These are phyloP conservation scores for Blastobotrys elegans DNA, from an alignment of 1,139 yeast species.

Conservation along the genomic window DNA sequence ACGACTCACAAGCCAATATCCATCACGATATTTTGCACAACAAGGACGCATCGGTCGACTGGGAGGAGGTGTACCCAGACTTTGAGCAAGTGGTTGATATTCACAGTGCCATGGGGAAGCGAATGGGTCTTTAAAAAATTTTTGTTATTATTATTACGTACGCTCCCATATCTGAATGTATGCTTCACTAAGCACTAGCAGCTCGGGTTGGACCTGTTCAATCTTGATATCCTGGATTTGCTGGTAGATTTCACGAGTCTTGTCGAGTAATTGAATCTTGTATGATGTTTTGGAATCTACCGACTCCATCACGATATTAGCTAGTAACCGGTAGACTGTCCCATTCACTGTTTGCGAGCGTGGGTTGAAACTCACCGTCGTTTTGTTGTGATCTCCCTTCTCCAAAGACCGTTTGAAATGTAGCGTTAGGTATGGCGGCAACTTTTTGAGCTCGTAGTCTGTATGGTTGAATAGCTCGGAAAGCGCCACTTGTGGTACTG, in stretches of 20 bases:
- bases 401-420: conserved; percentile 52
- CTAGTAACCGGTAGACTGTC: conserved; percentile 42
- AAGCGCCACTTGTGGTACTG: conserved; percentile 52
- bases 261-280: conserved; percentile 49
- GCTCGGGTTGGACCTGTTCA: conserved; percentile 47
- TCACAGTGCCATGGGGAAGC: conserved; percentile 68
- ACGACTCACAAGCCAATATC: conserved; percentile 45
- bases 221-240: conserved; percentile 51
- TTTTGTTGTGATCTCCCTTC: conserved; percentile 48
- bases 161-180: conserved; percentile 66
- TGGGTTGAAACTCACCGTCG: conserved; percentile 59
- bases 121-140: conserved; percentile 47
- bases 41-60: conserved; percentile 71
- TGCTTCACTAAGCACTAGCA: conserved; percentile 58
- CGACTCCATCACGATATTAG: conserved; percentile 44
- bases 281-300: conserved; percentile 33
- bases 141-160: neutral
- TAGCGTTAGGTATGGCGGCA: conserved; percentile 53
- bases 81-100: conserved; percentile 29
- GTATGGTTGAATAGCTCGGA: conserved; percentile 38
- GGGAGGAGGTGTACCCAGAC: conserved; percentile 85
- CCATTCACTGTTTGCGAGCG: conserved; percentile 41
- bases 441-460: conserved; percentile 38
- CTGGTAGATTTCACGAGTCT: conserved; percentile 47
- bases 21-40: conserved; percentile 77